These are phyloP conservation scores for Phaeophleospora eucalypticola DNA, from an alignment of 2,329 filamentous ascomycete species.

Conservation along the genomic window DNA sequence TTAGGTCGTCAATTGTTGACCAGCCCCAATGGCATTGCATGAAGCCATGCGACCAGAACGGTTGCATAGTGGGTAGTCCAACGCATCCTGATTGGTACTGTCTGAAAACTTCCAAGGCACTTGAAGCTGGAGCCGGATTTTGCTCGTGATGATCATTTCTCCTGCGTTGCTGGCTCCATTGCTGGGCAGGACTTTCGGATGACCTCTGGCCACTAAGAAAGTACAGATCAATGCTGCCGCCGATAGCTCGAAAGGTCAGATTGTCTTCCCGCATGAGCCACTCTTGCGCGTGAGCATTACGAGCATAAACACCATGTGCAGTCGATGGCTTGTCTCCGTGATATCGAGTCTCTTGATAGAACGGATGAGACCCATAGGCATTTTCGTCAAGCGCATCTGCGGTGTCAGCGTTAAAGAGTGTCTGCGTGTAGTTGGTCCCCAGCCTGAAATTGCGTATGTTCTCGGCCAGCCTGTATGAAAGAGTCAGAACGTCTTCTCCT, in stretches of 20 bases:
- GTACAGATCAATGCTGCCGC: slow-evolving; percentile 61
- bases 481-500: no score
- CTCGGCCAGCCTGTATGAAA: slow-evolving; percentile 20
- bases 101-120: slow-evolving; percentile 24
- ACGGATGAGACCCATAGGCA: slow-evolving; percentile 29
- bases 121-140: slow-evolving; percentile 25
- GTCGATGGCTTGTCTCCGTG: slow-evolving; percentile 11
- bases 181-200: neutral
- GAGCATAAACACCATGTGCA: slow-evolving; percentile 32
- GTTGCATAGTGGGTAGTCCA: slow-evolving; percentile 71
- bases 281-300: slow-evolving; percentile 33
- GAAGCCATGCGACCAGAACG: slow-evolving; percentile 75
- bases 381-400: slow-evolving; percentile 24
- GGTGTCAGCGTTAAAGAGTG: slow-evolving; percentile 29
- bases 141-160: no score
- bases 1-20: slow-evolving; percentile 61
- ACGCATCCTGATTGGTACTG: slow-evolving; percentile 47
- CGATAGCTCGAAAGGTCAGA: slow-evolving; percentile 31
- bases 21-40: slow-evolving; percentile 69
- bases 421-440: slow-evolving; percentile 29
- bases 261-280: slow-evolving; percentile 27
- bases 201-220: slow-evolving; percentile 70
- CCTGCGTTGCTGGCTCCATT: no score
- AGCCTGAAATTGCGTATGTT: slow-evolving; percentile 27
- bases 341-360: slow-evolving; percentile 34